Evolutionary conservation across 73 alveolate genomes (phyloP).

Genomic region (Strombidium stylifer): DNA sequence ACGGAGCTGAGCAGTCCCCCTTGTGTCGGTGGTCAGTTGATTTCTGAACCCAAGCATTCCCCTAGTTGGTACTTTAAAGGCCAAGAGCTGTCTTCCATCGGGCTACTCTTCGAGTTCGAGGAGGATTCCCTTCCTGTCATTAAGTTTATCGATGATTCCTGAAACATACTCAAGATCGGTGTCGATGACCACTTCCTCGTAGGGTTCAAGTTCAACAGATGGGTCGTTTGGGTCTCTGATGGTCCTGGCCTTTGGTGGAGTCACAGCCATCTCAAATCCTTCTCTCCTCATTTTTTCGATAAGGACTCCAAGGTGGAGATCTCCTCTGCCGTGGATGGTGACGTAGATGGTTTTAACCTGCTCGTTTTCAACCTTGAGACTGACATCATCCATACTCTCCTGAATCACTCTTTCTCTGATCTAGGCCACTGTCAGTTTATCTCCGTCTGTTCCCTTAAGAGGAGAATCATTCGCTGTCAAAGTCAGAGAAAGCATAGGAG

Average conservation of each 20-base stretch:
- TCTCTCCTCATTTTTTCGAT: conserved; percentile 91
- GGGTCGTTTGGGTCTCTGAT: conserved; percentile 43
- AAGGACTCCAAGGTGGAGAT: conserved; percentile 79
- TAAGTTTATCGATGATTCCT: conserved; percentile 61
- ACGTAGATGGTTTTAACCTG: conserved; percentile 48
- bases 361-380: conserved; percentile 50
- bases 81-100: conserved; percentile 49
- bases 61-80: conserved; percentile 81
- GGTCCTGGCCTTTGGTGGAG: conserved; percentile 81
- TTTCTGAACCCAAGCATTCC: conserved; percentile 85
- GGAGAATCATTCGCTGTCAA: conserved; percentile 79
- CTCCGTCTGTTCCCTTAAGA: conserved; percentile 79
- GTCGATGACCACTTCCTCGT: conserved; percentile 76
- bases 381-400: conserved; percentile 83
- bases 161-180: conserved; percentile 53
- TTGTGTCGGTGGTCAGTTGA: conserved; percentile 71
- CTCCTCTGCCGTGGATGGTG: conserved; percentile 85
- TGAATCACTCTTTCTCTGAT: conserved; percentile 67
- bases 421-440: conserved; percentile 52
- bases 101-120: conserved; percentile 31
- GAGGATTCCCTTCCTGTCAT: conserved; percentile 64
- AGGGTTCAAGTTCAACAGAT: conserved; percentile 74
- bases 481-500: conserved; percentile 71
- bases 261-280: conserved; percentile 83
- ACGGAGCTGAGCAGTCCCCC: conserved; percentile 79